These are phyloP conservation scores for Colletotrichum chlorophyti DNA, from an alignment of 2,329 filamentous ascomycete genomes.

Conservation along the genomic window DNA sequence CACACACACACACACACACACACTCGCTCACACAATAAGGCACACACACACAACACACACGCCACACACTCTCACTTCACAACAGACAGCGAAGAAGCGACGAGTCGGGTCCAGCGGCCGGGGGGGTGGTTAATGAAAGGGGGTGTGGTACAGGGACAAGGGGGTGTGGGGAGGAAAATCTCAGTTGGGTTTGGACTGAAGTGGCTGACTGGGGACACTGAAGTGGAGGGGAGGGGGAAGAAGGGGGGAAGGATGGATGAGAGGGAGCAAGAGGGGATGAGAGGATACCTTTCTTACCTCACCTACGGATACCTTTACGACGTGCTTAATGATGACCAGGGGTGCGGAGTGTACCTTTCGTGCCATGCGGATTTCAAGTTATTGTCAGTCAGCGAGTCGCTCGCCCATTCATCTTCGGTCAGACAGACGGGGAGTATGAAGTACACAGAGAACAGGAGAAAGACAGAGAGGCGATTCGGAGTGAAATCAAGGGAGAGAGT, in stretches of 20 bases:
- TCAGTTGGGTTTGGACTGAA: constrained; percentile 21
- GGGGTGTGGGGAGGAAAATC: constrained; percentile 13
- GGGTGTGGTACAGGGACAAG: constrained; percentile 11
- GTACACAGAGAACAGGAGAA: neutral
- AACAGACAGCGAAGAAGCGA: constrained; percentile 20
- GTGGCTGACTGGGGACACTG: too few species aligned
- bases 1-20: constrained; percentile 1
- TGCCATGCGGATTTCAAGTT: too few species aligned
- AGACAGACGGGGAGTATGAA: too few species aligned
- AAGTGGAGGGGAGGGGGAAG: neutral
- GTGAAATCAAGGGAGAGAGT: neutral
- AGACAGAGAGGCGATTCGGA: constrained; percentile 9
- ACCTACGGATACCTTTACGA: too few species aligned
- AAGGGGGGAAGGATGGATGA: neutral
- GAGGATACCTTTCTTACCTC: too few species aligned
- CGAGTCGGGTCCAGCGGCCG: constrained; percentile 24
- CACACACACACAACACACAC: constrained; percentile 13
- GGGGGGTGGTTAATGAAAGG: constrained; percentile 13
- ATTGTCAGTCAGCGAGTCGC: too few species aligned
- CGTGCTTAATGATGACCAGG: too few species aligned
- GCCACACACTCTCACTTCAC: constrained; percentile 1
- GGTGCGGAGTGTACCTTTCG: too few species aligned
- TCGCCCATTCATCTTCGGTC: too few species aligned
- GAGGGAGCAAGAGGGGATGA: too few species aligned
- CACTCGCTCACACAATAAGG: too few species aligned